Evolutionary conservation across 371 early-diverging fungal genomes (phyloP).

Genomic region (Haplosporangium sp.): DNA sequence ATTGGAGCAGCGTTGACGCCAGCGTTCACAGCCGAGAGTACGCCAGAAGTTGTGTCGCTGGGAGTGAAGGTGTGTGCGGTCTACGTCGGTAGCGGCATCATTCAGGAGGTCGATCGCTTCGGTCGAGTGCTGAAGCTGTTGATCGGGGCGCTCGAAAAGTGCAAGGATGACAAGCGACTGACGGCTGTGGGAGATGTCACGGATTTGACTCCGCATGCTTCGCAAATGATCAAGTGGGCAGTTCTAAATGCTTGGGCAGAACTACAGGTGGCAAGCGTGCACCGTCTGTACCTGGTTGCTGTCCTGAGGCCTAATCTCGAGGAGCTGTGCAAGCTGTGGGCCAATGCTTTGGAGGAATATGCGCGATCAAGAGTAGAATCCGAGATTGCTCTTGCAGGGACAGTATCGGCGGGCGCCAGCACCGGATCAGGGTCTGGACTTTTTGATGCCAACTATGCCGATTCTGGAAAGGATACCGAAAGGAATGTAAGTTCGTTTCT

Average conservation of each 20-base stretch:
- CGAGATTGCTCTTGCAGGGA: slow-evolving; percentile 62
- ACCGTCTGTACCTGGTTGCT: slow-evolving; percentile 67
- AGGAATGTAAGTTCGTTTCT: slow-evolving; percentile 29
- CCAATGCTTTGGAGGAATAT: slow-evolving; percentile 68
- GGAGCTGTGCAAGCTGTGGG: slow-evolving; percentile 68
- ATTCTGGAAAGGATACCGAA: slow-evolving; percentile 34
- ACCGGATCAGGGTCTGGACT: slow-evolving; percentile 19
- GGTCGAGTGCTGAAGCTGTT: slow-evolving; percentile 79
- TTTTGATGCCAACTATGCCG: slow-evolving; percentile 45
- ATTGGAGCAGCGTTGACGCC: slow-evolving; percentile 91
- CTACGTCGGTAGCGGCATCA: slow-evolving; percentile 88
- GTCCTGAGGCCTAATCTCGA: slow-evolving; percentile 75
- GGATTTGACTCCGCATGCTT: slow-evolving; percentile 75
- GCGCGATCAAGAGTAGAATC: slow-evolving; percentile 69
- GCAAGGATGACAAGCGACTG: slow-evolving; percentile 68
- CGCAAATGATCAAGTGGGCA: slow-evolving; percentile 82
- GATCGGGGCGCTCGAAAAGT: slow-evolving; percentile 76
- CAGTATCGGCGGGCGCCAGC: slow-evolving; percentile 59
- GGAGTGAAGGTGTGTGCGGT: slow-evolving; percentile 88
- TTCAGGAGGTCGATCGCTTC: slow-evolving; percentile 80
- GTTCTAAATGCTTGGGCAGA: slow-evolving; percentile 88
- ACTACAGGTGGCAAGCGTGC: slow-evolving; percentile 72
- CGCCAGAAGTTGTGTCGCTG: slow-evolving; percentile 80
- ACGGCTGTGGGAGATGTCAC: slow-evolving; percentile 70
- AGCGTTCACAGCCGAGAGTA: slow-evolving; percentile 82